Percentiles rank a stretch among this genome's conserved stretches.
Conservation (phyloP, 2,329 filamentous ascomycete species). For the Penicillium sp. region DNA sequence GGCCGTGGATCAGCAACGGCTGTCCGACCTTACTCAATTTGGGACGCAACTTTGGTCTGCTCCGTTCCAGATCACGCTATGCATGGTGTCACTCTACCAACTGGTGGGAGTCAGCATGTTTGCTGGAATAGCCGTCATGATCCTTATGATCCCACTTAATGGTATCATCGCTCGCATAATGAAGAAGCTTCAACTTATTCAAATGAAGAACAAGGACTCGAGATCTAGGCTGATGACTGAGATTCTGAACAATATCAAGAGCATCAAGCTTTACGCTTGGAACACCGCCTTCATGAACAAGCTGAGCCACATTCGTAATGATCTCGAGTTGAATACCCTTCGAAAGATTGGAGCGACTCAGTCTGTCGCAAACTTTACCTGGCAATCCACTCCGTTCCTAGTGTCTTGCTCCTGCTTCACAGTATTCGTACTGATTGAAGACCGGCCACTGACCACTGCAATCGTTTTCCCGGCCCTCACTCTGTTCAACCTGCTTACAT, state of each 20-base stretch:
- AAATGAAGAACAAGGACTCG: constrained; percentile 99
- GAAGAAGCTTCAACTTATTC: constrained; percentile 91
- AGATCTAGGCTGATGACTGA: constrained; percentile 93
- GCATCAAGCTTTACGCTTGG: constrained; percentile 98
- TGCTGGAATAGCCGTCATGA: constrained; percentile 91
- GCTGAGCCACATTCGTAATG: constrained; percentile 93
- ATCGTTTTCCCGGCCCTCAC: constrained; percentile 94
- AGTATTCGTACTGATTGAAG: constrained; percentile 85
- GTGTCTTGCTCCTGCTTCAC: constrained; percentile 97
- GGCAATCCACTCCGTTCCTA: constrained; percentile 95
- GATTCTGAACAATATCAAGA: constrained; percentile 99
- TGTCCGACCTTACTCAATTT: constrained; percentile 94
- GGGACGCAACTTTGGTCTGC: constrained; percentile 96
- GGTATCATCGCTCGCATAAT: constrained; percentile 89
- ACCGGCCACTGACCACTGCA: constrained; percentile 83
- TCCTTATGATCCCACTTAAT: constrained; percentile 96
- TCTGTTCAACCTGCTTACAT: constrained; percentile 94
- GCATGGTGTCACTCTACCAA: constrained; percentile 94
- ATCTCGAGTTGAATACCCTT: constrained; percentile 91
- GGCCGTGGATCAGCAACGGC: constrained; percentile 94
- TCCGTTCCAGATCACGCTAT: constrained; percentile 93
- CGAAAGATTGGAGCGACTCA: constrained; percentile 95
- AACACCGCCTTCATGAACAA: constrained; percentile 97
- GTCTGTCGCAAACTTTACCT: constrained; percentile 95
- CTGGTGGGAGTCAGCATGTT: constrained; percentile 96